A percentile compares a stretch with the other conserved stretches of the same genome.
These are phyloP conservation scores for Kurtzmaniella fragi DNA, from an alignment of 805 yeast species.

Conservation along the genomic window DNA sequence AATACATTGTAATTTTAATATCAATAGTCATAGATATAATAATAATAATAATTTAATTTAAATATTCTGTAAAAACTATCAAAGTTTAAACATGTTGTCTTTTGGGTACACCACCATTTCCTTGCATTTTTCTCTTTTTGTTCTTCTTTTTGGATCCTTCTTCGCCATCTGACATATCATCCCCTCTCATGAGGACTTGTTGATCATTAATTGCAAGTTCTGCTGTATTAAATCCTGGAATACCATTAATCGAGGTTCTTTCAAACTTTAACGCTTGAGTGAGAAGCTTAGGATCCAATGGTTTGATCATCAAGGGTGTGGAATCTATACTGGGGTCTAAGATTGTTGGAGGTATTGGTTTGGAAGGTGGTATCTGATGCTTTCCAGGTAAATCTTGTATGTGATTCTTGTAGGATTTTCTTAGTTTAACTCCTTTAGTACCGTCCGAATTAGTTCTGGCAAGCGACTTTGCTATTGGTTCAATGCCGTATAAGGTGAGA, in stretches of 20 bases:
- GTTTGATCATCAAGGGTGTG: constrained; percentile 42
- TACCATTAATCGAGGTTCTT: constrained; percentile 60
- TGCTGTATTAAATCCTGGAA: constrained; percentile 71
- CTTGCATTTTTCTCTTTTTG: constrained; percentile 34
- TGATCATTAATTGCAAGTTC: constrained; percentile 59
- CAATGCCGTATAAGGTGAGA: constrained; percentile 61
- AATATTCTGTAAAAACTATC: background rate
- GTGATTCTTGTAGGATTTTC: constrained; percentile 94
- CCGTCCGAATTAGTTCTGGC: constrained; percentile 88
- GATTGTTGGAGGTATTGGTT: constrained; percentile 30
- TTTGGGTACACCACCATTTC: constrained; percentile 28
- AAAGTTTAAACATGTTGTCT: constrained; percentile 27
- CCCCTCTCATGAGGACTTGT: constrained; percentile 35
- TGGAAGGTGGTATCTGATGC: constrained; percentile 53
- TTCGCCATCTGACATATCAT: constrained; percentile 35
- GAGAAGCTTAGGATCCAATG: constrained; percentile 47
- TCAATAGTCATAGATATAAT: background rate
- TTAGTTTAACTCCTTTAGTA: constrained; percentile 82
- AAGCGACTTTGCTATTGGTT: constrained; percentile 66
- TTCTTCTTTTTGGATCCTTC: constrained; percentile 27
- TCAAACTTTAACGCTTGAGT: constrained; percentile 53
- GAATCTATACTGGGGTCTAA: constrained; percentile 33
- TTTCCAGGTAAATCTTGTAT: constrained; percentile 82
- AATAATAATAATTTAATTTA: background rate
- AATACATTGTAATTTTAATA: background rate